Percentiles rank a stretch among this genome's conserved stretches.
phyloP scores from a whole-genome alignment of 441 rosid species.

The Gossypium trilobum region DNA sequence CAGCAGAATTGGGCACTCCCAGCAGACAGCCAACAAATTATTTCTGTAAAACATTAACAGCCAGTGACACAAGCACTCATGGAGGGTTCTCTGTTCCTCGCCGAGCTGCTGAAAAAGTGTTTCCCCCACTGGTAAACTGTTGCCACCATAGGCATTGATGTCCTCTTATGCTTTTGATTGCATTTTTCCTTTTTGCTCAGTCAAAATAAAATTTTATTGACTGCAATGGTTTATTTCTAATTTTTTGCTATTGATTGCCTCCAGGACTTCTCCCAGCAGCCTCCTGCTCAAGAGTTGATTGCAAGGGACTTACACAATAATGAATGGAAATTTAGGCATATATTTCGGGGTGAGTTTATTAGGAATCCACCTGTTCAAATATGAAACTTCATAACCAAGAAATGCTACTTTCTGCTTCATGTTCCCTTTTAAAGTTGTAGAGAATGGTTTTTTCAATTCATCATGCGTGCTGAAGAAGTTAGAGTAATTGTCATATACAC shows the following conservation, averaged over 20 bases:
- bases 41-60: constrained; percentile 93
- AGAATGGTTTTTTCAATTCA: background rate
- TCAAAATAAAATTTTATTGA: too few species aligned
- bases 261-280: constrained; percentile 87
- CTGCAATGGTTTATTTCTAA: constrained; percentile 11
- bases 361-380: background rate
- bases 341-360: constrained; percentile 63
- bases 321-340: constrained; percentile 98
- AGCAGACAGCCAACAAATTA: constrained; percentile 93
- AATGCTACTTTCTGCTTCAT: background rate
- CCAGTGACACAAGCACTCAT: constrained; percentile 97
- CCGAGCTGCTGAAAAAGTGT: constrained; percentile 97
- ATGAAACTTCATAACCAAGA: background rate
- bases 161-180: background rate
- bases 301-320: constrained; percentile 95
- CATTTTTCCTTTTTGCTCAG: too few species aligned
- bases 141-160: background rate
- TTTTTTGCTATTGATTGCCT: constrained; percentile 14
- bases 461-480: constrained; percentile 7
- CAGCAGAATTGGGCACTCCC: constrained; percentile 68
- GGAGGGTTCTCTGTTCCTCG: constrained; percentile 99
- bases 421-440: background rate
- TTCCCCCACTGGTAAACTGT: constrained; percentile 71
- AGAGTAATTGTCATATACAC: background rate
- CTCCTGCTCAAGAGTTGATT: constrained; percentile 92